These are phyloP conservation scores for Yamadazyma siamensis DNA, from an alignment of 1,139 yeast genomes.

Conservation along the genomic window DNA sequence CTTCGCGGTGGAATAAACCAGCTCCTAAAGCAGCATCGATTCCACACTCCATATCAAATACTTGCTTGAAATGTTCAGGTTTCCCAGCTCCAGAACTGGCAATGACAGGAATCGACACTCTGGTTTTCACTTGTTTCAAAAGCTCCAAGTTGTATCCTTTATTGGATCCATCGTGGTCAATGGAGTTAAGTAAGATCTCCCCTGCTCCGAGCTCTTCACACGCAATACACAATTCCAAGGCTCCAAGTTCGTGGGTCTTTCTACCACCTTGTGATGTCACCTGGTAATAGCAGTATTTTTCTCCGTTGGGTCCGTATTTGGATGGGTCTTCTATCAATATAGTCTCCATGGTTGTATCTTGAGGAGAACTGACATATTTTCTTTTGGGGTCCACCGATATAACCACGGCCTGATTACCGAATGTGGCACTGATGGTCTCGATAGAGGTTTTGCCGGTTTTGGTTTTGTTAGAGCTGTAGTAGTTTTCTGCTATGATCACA, in stretches of 20 bases:
- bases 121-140: conserved; percentile 68
- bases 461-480: conserved; percentile 52
- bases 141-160: conserved; percentile 88
- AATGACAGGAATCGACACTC: conserved; percentile 85
- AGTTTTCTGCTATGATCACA: conserved; percentile 82
- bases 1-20: conserved; percentile 95
- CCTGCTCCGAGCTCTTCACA: conserved; percentile 97
- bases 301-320: conserved; percentile 76
- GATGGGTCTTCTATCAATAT: conserved; percentile 47
- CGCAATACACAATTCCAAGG: conserved; percentile 80
- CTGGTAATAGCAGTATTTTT: conserved; percentile 85
- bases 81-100: conserved; percentile 97
- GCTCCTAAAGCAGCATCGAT: conserved; percentile 98
- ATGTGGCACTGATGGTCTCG: conserved; percentile 85
- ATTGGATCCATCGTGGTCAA: conserved; percentile 94
- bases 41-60: conserved; percentile 65
- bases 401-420: conserved; percentile 96
- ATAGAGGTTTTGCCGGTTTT: conserved; percentile 81
- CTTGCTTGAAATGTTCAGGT: conserved; percentile 86
- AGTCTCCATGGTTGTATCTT: conserved; percentile 54
- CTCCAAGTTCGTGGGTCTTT: conserved; percentile 85
- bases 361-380: conserved; percentile 63
- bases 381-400: conserved; percentile 95
- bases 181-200: conserved; percentile 85
- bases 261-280: conserved; percentile 97